Conservation (phyloP, 768 basidiomycete genomes). For the Rhodotorula toruloides region DNA sequence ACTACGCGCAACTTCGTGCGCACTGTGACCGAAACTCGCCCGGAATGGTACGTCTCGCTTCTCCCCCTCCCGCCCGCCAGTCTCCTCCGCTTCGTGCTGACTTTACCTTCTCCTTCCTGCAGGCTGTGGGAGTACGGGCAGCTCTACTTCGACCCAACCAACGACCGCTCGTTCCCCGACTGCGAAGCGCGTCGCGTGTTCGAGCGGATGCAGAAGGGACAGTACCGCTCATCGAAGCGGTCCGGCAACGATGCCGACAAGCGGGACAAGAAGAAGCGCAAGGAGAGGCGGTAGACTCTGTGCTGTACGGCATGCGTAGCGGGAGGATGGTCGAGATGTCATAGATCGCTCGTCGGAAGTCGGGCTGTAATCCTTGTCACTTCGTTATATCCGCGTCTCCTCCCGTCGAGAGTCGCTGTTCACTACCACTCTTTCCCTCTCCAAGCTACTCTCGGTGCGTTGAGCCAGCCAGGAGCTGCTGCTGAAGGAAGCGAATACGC, state of each 20-base stretch:
- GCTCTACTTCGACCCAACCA: constrained; percentile 60
- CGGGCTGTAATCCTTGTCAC: no score
- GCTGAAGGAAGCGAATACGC: no score
- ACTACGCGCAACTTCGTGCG: constrained; percentile 79
- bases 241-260: constrained; percentile 13
- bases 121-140: constrained; percentile 64
- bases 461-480: no score
- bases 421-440: no score
- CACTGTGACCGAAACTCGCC: constrained; percentile 76
- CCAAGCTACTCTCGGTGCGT: no score
- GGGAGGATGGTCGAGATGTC: no score
- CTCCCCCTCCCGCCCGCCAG: background rate
- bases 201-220: constrained; percentile 18
- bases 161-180: constrained; percentile 56
- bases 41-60: constrained; percentile 67
- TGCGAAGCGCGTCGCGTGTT: constrained; percentile 51
- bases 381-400: no score
- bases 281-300: background rate
- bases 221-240: constrained; percentile 18
- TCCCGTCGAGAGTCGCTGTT: no score
- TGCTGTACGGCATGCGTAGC: no score
- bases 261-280: constrained; percentile 31
- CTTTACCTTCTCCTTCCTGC: constrained; percentile 8
- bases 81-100: background rate
- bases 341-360: no score